A percentile compares a stretch with the other conserved stretches of the same genome.
These are phyloP conservation scores for Aspergillus saccharolyticus DNA, from an alignment of 495 filamentous ascomycete genomes.

Conservation along the genomic window DNA sequence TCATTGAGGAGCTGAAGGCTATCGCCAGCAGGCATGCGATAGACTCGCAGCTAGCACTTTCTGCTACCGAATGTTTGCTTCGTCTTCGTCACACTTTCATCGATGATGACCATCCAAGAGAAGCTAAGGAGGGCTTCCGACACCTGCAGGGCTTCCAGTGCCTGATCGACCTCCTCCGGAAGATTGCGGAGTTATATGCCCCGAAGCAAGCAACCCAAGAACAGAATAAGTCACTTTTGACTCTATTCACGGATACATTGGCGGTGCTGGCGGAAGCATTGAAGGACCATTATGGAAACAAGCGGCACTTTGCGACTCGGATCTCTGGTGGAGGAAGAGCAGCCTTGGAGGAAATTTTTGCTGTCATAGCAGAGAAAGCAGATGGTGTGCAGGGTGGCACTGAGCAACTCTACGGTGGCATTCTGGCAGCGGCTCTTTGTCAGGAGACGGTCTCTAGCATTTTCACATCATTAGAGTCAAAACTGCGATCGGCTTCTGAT, in stretches of 20 bases:
- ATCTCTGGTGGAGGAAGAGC: slow-evolving; percentile 72
- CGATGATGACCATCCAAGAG: slow-evolving; percentile 40
- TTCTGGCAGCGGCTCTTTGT: slow-evolving; percentile 78
- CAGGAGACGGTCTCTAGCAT: slow-evolving; percentile 59
- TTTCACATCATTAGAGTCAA: slow-evolving; percentile 31
- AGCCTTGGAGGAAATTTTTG: slow-evolving; percentile 65
- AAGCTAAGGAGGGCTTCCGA: slow-evolving; percentile 75
- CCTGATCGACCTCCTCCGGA: slow-evolving; percentile 61
- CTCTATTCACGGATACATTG: slow-evolving; percentile 65
- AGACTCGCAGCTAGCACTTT: slow-evolving; percentile 24
- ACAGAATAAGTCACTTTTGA: slow-evolving; percentile 59
- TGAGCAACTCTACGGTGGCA: slow-evolving; percentile 74
- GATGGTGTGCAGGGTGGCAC: slow-evolving; percentile 49
- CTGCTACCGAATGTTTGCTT: slow-evolving; percentile 37
- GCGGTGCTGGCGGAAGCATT: slow-evolving; percentile 70
- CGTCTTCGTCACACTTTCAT: slow-evolving; percentile 54
- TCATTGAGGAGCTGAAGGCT: slow-evolving; percentile 49
- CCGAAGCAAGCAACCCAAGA: slow-evolving; percentile 43
- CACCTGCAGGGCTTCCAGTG: slow-evolving; percentile 74
- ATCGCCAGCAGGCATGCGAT: slow-evolving; percentile 23
- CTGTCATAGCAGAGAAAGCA: slow-evolving; percentile 53
- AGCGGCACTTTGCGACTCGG: slow-evolving; percentile 72
- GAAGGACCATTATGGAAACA: slow-evolving; percentile 77
- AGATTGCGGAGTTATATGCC: slow-evolving; percentile 68
- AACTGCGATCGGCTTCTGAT: slow-evolving; percentile 17